A percentile compares a stretch with the other conserved stretches of the same genome.
Evolutionary conservation across 306 rosid species (phyloP).

Genomic region (Trifolium subterraneum): DNA sequence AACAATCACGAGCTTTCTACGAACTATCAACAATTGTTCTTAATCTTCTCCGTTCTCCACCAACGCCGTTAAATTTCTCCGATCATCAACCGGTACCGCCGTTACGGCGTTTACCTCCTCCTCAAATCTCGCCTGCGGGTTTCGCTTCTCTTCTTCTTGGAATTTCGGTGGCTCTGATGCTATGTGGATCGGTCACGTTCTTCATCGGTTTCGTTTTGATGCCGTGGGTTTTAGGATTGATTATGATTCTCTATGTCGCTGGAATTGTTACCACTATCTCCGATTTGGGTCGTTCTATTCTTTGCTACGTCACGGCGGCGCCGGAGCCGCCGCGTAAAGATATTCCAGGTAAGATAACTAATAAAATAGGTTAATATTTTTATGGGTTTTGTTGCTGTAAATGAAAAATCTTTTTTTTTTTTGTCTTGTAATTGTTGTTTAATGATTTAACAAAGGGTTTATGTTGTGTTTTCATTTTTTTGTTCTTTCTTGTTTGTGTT

Average conservation of each 20-base stretch:
- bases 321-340: constrained; percentile 58
- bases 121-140: constrained; percentile 53
- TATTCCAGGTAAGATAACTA: constrained; percentile 57
- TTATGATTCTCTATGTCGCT: constrained; percentile 75
- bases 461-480: background rate
- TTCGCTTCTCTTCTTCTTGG: constrained; percentile 81
- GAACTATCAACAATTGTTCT: constrained; percentile 75
- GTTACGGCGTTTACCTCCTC: constrained; percentile 14
- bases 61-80: constrained; percentile 57
- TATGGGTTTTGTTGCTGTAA: background rate
- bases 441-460: background rate
- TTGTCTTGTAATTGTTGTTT: background rate
- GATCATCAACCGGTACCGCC: constrained; percentile 35
- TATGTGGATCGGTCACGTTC: constrained; percentile 91
- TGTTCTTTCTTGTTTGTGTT: background rate
- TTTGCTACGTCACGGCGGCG: constrained; percentile 58
- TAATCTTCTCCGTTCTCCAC: constrained; percentile 73
- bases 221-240: constrained; percentile 92
- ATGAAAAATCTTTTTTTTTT: background rate
- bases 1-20: constrained; percentile 61
- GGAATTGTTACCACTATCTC: constrained; percentile 75
- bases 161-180: constrained; percentile 87
- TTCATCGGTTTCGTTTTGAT: constrained; percentile 88
- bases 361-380: no score
- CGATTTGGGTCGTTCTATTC: constrained; percentile 66